Conservation (phyloP, 2,329 filamentous ascomycete species). For the Aspergillus puulaauensis region DNA sequence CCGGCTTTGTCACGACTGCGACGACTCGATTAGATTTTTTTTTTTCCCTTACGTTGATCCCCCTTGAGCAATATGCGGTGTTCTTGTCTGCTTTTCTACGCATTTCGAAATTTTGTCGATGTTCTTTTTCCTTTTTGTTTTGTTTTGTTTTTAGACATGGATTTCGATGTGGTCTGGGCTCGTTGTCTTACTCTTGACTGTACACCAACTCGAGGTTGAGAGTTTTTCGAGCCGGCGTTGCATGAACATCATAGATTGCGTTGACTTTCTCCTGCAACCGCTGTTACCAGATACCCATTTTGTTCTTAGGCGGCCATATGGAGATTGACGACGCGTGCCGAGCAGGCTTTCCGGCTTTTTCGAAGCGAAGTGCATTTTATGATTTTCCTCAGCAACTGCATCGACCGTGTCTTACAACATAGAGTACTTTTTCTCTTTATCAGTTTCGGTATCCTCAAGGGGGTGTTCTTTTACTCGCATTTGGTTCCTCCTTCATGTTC, state of each 20-base stretch:
- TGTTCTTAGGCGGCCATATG: constrained; percentile 42
- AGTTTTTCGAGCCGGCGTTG: constrained; percentile 40
- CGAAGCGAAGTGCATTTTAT: constrained; percentile 40
- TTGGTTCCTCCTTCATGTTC: constrained; percentile 23
- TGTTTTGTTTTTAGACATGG: constrained; percentile 35
- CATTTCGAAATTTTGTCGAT: constrained; percentile 25
- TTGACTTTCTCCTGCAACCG: constrained; percentile 46
- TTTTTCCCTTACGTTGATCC: constrained; percentile 24
- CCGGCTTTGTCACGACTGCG: constrained; percentile 47
- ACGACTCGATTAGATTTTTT: constrained; percentile 40
- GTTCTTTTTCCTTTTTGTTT: constrained; percentile 30
- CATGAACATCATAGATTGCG: constrained; percentile 54
- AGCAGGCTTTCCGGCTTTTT: constrained; percentile 38
- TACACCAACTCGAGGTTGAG: constrained; percentile 21
- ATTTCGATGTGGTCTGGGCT: constrained; percentile 40
- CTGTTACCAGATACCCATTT: constrained; percentile 49
- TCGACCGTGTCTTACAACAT: constrained; percentile 41
- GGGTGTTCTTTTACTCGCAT: constrained; percentile 24
- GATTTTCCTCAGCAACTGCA: constrained; percentile 40
- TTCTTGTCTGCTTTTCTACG: constrained; percentile 24
- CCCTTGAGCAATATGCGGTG: constrained; percentile 22
- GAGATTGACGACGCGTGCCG: constrained; percentile 40
- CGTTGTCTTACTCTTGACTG: constrained; percentile 29
- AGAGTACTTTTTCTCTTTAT: constrained; percentile 32
- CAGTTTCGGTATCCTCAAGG: constrained; percentile 41